phyloP scores from a whole-genome alignment of 345 rosid genomes.

The Ailanthus altissimus region DNA sequence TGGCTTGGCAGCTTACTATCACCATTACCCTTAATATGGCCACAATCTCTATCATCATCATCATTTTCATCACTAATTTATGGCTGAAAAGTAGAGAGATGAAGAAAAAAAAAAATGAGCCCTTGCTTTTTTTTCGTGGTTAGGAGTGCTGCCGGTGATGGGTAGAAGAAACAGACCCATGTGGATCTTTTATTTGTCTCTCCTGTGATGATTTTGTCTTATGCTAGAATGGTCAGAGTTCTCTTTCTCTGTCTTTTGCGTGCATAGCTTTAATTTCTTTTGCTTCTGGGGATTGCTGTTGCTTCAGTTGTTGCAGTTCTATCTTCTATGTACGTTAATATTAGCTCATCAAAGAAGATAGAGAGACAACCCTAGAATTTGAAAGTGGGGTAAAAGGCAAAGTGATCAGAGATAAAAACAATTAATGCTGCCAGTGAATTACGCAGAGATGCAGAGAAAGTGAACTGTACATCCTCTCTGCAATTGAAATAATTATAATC shows the following conservation, averaged over 20 bases:
- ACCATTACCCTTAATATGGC: constrained; percentile 10
- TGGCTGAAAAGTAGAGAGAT: neutral
- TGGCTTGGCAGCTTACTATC: constrained; percentile 13
- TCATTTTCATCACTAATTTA: constrained; percentile 12
- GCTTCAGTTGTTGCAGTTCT: neutral
- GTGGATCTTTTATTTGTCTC: neutral
- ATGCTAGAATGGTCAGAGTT: neutral
- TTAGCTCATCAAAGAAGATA: constrained; percentile 12
- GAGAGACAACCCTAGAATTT: constrained; percentile 9
- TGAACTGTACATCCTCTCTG: constrained; percentile 17
- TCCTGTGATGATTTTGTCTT: neutral
- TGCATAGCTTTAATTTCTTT: neutral
- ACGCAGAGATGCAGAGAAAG: constrained; percentile 24
- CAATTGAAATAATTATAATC: neutral
- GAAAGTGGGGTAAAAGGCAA: neutral
- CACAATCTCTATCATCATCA: constrained; percentile 16
- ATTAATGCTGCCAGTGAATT: constrained; percentile 18
- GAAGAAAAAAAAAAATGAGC: neutral
- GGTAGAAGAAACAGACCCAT: constrained; percentile 1
- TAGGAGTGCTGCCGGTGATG: neutral
- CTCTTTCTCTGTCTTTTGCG: neutral
- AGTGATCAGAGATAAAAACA: constrained; percentile 1
- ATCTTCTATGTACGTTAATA: neutral
- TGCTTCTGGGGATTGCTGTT: constrained; percentile 29
- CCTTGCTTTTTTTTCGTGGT: neutral